A percentile compares a stretch with the other conserved stretches of the same genome.
These are phyloP conservation scores for Solanum megistacrolobum DNA, from an alignment of 257 asterid species.

Conservation along the genomic window DNA sequence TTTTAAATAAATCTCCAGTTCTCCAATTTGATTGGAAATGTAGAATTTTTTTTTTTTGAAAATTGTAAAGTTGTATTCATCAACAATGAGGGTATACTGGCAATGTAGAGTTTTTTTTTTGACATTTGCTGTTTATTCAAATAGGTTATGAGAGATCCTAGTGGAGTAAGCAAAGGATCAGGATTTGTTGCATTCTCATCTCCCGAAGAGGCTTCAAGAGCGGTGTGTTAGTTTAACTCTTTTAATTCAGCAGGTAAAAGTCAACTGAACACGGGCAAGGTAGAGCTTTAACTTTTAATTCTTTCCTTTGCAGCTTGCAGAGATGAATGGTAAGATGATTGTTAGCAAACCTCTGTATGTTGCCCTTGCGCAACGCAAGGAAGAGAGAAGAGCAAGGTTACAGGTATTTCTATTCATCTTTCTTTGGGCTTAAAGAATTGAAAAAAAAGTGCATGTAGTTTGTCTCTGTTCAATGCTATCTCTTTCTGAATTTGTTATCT, in stretches of 20 bases:
- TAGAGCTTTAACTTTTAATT: neutral
- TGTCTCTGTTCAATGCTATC: neutral
- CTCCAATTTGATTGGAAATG: neutral
- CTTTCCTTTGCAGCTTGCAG: constrained; percentile 41
- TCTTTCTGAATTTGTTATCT: neutral
- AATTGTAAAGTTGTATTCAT: too few relatives aligned
- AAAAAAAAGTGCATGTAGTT: neutral
- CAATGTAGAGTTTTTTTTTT: neutral
- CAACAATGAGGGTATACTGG: too few relatives aligned
- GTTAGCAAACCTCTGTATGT: constrained; percentile 80
- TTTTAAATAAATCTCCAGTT: neutral
- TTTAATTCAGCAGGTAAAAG: neutral
- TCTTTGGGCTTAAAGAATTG: neutral
- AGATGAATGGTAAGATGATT: constrained; percentile 87
- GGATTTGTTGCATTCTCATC: constrained; percentile 95
- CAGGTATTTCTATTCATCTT: constrained; percentile 40
- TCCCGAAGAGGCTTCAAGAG: constrained; percentile 84
- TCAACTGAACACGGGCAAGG: neutral
- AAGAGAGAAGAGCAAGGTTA: constrained; percentile 81
- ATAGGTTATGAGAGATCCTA: constrained; percentile 89
- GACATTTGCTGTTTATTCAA: neutral
- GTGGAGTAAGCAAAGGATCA: constrained; percentile 84
- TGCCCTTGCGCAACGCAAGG: constrained; percentile 91
- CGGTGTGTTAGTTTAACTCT: constrained; percentile 33
- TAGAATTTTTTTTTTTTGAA: neutral